Base-by-base conservation (phyloP, 805 yeast species). In the Cephaloascus albidus region DNA sequence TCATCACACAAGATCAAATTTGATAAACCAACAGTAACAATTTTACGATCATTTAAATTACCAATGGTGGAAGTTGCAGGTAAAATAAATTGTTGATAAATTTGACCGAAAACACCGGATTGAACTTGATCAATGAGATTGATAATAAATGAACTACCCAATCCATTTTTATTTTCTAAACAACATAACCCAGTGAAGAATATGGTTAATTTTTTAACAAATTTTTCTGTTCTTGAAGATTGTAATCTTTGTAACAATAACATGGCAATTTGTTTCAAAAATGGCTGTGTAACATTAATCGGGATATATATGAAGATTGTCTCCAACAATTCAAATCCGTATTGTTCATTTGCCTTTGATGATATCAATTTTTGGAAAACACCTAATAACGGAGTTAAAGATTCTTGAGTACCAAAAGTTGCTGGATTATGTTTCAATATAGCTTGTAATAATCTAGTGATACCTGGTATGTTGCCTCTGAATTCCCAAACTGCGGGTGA, bases 401-500 rank as follows among this genome's bases (percentile, higher is more conserved):
- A 51, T 46, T 66, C 61, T 18, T 52, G 51, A 16, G 52, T 46
- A 3, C 61, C 59, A 45, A 74, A 72, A 2, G 59, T 52, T 2
- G 52, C 36, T 2, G 74, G 65, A 37, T 70, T 71, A 36, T 72
- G 76, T 35, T 58, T 58, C 27, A 83, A 61, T 17, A 90, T 78
- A 4, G 86, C 78, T 40, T 78, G 72, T 32, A 93, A 64, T 38
- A 93, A 65, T 49, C 96, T 75, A 0, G 94, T 81, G 17, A 90
- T 76, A 2, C 96, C 97, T 2, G 98, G 98, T 28, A 90, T 78
- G 49, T 90, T 93, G 14, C 97, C 98, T 46, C 79, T 72, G 44
- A 75, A 76, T 57, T 93, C 97, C 98, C 98, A 93, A 30, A 89
- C 81, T 4, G 78, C 58, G n/a, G 97, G 97, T 1, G 95, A 76